Percentiles rank a stretch among this genome's conserved stretches.
These are phyloP conservation scores for Populus alba DNA, from an alignment of 345 rosid genomes.

Conservation along the genomic window DNA sequence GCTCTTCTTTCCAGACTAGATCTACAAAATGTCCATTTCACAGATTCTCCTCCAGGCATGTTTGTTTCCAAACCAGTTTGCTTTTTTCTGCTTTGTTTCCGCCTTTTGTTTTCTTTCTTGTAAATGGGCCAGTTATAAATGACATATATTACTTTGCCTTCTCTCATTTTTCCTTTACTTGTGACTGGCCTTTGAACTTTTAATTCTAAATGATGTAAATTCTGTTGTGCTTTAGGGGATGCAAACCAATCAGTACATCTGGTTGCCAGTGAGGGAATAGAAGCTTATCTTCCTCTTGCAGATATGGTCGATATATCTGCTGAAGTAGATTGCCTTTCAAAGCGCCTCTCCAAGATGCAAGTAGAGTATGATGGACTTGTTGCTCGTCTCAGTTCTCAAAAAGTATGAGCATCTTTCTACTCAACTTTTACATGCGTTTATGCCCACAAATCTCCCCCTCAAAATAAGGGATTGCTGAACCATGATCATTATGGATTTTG, in stretches of 20 bases:
- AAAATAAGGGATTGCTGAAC: background rate
- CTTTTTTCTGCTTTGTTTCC: background rate
- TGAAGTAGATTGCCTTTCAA: conserved; percentile 85
- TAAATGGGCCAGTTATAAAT: background rate
- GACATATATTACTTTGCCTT: background rate
- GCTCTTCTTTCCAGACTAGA: conserved; percentile 89
- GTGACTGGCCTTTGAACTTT: background rate
- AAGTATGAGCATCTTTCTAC: conserved; percentile 41
- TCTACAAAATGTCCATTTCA: conserved; percentile 51
- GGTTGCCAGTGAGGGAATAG: conserved; percentile 94
- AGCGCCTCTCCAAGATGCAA: conserved; percentile 87
- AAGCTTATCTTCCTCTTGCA: conserved; percentile 92
- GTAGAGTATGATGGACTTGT: conserved; percentile 69
- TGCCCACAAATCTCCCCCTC: background rate
- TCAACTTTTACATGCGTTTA: background rate
- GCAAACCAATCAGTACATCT: conserved; percentile 81
- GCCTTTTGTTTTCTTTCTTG: background rate
- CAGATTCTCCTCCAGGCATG: conserved; percentile 70
- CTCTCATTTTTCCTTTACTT: background rate
- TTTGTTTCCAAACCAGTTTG: conserved; percentile 10
- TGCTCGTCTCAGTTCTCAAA: conserved; percentile 73
- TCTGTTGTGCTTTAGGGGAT: conserved; percentile 48
- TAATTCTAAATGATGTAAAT: conserved; percentile 6
- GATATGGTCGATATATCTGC: conserved; percentile 90
- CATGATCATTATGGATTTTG: background rate